These are phyloP conservation scores for Daedaleopsis sinensis DNA, from an alignment of 768 basidiomycete genomes.

Conservation along the genomic window DNA sequence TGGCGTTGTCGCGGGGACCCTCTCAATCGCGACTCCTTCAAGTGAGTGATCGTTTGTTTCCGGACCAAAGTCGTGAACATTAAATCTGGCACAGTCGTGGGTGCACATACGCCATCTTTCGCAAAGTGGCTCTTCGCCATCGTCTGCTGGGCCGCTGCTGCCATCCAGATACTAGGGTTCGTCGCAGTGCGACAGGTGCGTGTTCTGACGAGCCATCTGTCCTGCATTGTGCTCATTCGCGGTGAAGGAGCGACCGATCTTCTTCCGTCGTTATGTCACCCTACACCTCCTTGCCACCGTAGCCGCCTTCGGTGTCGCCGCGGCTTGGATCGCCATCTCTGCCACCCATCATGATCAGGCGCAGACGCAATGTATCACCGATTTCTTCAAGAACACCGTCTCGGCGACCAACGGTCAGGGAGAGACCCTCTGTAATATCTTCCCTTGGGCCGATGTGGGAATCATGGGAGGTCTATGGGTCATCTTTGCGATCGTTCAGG, in stretches of 20 bases:
- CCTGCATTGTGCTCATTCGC: neutral
- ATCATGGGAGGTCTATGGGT: constrained; percentile 91
- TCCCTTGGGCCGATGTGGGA: constrained; percentile 91
- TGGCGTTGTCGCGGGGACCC: constrained; percentile 66
- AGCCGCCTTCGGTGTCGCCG: constrained; percentile 74
- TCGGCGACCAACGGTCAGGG: constrained; percentile 51
- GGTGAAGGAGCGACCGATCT: constrained; percentile 63
- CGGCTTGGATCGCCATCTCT: constrained; percentile 81
- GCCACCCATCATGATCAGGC: constrained; percentile 77
- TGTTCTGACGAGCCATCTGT: neutral
- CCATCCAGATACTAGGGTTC: constrained; percentile 81
- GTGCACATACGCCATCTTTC: constrained; percentile 79
- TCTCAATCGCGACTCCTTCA: constrained; percentile 77
- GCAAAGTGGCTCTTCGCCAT: constrained; percentile 74
- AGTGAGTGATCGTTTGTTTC: constrained; percentile 44
- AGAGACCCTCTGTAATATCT: constrained; percentile 80
- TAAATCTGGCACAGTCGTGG: constrained; percentile 66
- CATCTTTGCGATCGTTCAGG: constrained; percentile 76
- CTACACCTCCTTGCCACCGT: constrained; percentile 58
- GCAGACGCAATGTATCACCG: constrained; percentile 59
- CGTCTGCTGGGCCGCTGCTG: constrained; percentile 76
- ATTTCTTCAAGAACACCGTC: constrained; percentile 53
- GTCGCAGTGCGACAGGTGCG: constrained; percentile 79
- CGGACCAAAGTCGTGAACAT: neutral
- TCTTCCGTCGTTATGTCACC: constrained; percentile 70